These are phyloP conservation scores for Yamadazyma aaseri DNA, from an alignment of 1,139 yeast species.

Conservation along the genomic window DNA sequence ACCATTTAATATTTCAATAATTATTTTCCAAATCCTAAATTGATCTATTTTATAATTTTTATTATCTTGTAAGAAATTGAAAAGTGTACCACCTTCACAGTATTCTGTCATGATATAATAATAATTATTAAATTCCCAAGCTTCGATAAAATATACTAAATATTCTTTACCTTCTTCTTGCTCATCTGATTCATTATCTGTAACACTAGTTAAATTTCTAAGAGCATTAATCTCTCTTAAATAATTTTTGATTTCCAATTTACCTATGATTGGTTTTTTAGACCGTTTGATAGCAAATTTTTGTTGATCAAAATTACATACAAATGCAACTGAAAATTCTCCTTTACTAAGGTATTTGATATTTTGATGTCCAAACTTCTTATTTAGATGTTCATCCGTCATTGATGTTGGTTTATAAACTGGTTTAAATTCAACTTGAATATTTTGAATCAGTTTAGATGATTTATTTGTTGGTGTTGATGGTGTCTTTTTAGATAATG, in stretches of 20 bases:
- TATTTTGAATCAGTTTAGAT: constrained; percentile 6
- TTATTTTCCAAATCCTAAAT: constrained; percentile 96
- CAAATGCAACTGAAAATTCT: constrained; percentile 85
- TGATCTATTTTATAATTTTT: constrained; percentile 81
- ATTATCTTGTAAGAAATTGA: constrained; percentile 73
- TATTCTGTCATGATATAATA: constrained; percentile 91
- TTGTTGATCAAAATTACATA: constrained; percentile 61
- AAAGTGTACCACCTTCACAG: constrained; percentile 93
- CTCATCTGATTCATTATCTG: constrained; percentile 44
- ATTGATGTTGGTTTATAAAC: constrained; percentile 14
- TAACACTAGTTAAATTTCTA: constrained; percentile 40
- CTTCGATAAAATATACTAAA: constrained; percentile 74
- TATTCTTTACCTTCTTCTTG: constrained; percentile 77
- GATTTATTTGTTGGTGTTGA: constrained; percentile 12
- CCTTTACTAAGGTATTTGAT: constrained; percentile 78
- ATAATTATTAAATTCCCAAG: constrained; percentile 78
- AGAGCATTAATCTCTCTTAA: constrained; percentile 45
- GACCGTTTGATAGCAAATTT: constrained; percentile 87
- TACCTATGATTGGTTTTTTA: constrained; percentile 50
- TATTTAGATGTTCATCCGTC: constrained; percentile 59
- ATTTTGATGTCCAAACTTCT: constrained; percentile 63
- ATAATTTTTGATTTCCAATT: constrained; percentile 36
- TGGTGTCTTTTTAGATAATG: constrained; percentile 20
- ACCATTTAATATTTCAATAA: constrained; percentile 79
- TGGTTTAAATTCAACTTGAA: constrained; percentile 1